These are phyloP conservation scores for Royoungia palumana DNA, from an alignment of 768 basidiomycete species.

Conservation along the genomic window DNA sequence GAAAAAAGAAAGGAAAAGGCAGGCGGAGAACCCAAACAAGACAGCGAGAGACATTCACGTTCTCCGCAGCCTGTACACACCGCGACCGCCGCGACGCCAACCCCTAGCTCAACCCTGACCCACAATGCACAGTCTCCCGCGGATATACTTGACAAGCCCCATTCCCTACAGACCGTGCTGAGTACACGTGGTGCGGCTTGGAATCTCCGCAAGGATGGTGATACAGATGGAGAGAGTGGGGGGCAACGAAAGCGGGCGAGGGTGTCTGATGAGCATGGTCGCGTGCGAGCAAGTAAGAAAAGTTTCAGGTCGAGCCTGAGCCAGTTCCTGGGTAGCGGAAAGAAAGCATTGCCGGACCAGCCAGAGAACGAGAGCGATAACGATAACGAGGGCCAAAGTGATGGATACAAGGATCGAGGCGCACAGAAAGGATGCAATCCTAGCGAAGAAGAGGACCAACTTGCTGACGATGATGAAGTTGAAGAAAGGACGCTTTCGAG, in stretches of 20 bases:
- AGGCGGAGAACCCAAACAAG: not conserved
- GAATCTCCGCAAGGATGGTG: constrained; percentile 32
- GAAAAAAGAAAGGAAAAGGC: constrained; percentile 3
- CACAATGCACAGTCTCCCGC: not conserved
- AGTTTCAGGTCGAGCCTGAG: constrained; percentile 47
- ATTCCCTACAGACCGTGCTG: constrained; percentile 41
- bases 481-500: not conserved
- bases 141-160: constrained; percentile 14
- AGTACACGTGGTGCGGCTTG: constrained; percentile 53
- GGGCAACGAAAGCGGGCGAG: constrained; percentile 39
- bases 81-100: not conserved
- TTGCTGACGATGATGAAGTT: constrained; percentile 4
- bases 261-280: constrained; percentile 11
- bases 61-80: not conserved
- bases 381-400: constrained; percentile 4
- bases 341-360: constrained; percentile 19
- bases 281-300: constrained; percentile 18
- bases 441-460: constrained; percentile 18
- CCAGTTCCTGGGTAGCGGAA: constrained; percentile 53
- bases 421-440: not conserved
- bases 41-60: not conserved
- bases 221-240: constrained; percentile 11
- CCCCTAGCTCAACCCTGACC: not conserved
- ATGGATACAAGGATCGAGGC: constrained; percentile 7
- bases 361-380: constrained; percentile 18